Base-by-base conservation (phyloP, 306 rosid species). In the Prunus armeniaca region DNA sequence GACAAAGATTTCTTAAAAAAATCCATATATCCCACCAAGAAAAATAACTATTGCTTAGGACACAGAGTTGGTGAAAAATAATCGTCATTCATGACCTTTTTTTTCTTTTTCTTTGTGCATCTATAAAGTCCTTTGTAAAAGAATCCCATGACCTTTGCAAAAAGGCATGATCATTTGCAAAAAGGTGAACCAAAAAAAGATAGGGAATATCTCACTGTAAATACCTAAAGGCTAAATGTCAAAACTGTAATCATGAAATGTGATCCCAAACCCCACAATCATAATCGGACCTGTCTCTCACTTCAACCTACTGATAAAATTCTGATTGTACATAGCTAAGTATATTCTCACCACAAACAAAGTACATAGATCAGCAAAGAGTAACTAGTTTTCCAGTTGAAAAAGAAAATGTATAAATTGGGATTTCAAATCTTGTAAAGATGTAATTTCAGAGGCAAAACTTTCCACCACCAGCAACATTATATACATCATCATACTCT, bases 161-260 rank as follows among this genome's bases (percentile, higher is more conserved):
- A 49, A 64, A 28, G 82, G 13, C 74, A 64, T n/a, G 17, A 50
- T n/a, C 51, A 47, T 51, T 20, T 10, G 70, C 63, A 24, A 70
- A 60, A 72, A 73, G 76, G 17, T 4, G 0, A 45, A 79, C 30
- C 68, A 5, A 67, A 68, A 68, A 71, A 67, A 2, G 11, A 69
- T 9, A 32, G 46, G 47, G 69, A 65, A 76, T 61, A 56, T 45
- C 64, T 19, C 52, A 7, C 25, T 66, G 65, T 43, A 34, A 46
- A 72, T 15, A 46, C 49, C 65, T 7, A n/a, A 47, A 17, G 67
- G 22, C 67, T 20, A n/a, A 71, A 71, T 66, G 78, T 76, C 81
- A 56, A 72, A 76, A 43, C 2, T 64, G 76, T 17, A 30, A 67
- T 82, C 60, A 77, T 28, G 74, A 19, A 22, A 65, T 52, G 46